These are phyloP conservation scores for Aspergillus arachidicola DNA, from an alignment of 2,329 filamentous ascomycete species.

Conservation along the genomic window DNA sequence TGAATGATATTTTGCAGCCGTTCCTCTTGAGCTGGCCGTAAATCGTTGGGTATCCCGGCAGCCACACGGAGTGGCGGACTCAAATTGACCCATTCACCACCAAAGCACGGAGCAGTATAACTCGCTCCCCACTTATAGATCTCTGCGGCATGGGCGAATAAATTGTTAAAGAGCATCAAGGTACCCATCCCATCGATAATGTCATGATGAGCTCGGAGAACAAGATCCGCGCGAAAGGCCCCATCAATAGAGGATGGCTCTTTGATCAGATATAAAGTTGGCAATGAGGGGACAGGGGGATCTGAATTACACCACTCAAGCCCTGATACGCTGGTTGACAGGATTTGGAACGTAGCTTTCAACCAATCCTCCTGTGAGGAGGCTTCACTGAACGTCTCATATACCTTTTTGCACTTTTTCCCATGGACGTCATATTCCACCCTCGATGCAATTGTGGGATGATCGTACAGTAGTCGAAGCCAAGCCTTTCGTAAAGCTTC, in stretches of 20 bases:
- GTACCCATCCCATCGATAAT: slow-evolving; percentile 28
- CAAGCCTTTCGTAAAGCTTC: slow-evolving; percentile 24
- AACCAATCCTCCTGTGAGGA: slow-evolving; percentile 18
- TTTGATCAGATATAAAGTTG: slow-evolving; percentile 28
- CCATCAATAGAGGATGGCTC: background rate
- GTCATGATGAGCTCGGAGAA: slow-evolving; percentile 26
- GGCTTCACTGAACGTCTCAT: slow-evolving; percentile 15
- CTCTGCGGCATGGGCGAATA: slow-evolving; percentile 19
- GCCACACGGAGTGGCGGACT: slow-evolving; percentile 27
- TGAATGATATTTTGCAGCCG: slow-evolving; percentile 13
- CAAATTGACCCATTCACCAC: slow-evolving; percentile 23
- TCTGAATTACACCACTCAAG: slow-evolving; percentile 30
- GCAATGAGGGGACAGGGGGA: slow-evolving; percentile 24
- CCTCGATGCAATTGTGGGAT: slow-evolving; percentile 28
- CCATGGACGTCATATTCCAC: slow-evolving; percentile 20
- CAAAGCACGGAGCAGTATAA: slow-evolving; percentile 17
- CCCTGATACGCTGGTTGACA: slow-evolving; percentile 16
- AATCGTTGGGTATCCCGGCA: slow-evolving; percentile 17
- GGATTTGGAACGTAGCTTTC: slow-evolving; percentile 19
- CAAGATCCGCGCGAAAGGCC: slow-evolving; percentile 18
- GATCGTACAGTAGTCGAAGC: slow-evolving; percentile 26
- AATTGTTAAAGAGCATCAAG: slow-evolving; percentile 24
- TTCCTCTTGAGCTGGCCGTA: slow-evolving; percentile 13
- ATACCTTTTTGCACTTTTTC: slow-evolving; percentile 26
- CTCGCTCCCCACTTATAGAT: slow-evolving; percentile 11